Conservation (phyloP, 148 eudicot species). For the Rhododendron mucronatum region DNA sequence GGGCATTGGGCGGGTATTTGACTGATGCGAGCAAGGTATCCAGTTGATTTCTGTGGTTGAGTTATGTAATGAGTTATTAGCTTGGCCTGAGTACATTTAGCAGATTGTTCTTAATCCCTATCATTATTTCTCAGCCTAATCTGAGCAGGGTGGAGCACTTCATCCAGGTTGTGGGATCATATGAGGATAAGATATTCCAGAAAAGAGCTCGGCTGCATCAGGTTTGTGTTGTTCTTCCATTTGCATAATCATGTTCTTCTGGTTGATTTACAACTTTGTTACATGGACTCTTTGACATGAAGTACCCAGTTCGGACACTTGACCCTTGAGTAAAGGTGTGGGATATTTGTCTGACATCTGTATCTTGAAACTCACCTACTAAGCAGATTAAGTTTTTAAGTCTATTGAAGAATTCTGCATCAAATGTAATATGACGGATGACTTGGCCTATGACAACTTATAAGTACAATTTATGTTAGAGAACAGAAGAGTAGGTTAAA, state of each 20-base stretch:
- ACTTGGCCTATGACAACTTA: not conserved
- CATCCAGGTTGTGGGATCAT: constrained; percentile 92
- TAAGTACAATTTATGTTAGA: not conserved
- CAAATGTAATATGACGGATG: not conserved
- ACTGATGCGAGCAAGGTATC: not conserved
- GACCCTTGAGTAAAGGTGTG: not conserved
- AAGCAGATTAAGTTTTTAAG: not conserved
- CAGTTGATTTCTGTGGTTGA: not conserved
- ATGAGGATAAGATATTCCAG: constrained; percentile 82
- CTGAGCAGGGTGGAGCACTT: constrained; percentile 73
- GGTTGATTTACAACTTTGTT: not conserved
- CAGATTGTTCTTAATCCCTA: not conserved
- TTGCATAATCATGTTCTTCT: not conserved
- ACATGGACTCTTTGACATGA: not conserved
- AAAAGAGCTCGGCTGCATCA: constrained; percentile 85
- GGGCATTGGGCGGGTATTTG: constrained; percentile 4
- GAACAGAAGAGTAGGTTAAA: not conserved
- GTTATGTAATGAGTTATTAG: not conserved
- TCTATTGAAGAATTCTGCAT: not conserved
- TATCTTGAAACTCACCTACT: not conserved
- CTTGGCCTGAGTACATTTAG: not conserved
- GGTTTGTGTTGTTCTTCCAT: constrained; percentile 31
- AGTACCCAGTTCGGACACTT: not conserved
- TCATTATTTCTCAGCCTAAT: constrained; percentile 50
- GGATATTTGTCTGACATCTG: not conserved